A percentile compares a stretch with the other conserved stretches of the same genome.
Conservation (phyloP, 768 basidiomycete genomes). For the Hysterangium stoloniferum region DNA sequence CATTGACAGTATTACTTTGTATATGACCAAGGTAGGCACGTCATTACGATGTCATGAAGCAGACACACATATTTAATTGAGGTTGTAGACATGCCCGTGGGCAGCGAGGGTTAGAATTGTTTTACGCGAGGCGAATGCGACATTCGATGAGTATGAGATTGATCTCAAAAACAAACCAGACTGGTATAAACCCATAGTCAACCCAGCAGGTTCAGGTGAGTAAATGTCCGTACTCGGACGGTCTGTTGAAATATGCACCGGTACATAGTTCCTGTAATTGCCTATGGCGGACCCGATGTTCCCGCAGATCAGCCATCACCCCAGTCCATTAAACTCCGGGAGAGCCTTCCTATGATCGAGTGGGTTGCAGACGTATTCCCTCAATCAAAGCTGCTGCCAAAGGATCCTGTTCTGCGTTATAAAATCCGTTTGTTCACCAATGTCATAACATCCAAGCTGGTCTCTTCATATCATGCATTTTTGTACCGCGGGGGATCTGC, state of each 20-base stretch:
- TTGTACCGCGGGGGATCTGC: constrained; percentile 30
- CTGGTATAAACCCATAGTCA: constrained; percentile 60
- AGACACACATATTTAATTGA: neutral
- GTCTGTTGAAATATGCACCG: neutral
- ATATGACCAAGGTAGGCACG: constrained; percentile 37
- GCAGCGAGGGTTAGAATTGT: constrained; percentile 55
- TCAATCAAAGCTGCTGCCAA: constrained; percentile 40
- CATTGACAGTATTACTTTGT: constrained; percentile 42
- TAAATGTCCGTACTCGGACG: neutral
- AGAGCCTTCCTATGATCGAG: constrained; percentile 60
- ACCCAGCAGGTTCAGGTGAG: constrained; percentile 56
- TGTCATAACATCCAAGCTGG: constrained; percentile 38
- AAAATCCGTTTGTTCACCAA: constrained; percentile 59
- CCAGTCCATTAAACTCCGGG: constrained; percentile 52
- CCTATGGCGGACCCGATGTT: constrained; percentile 54
- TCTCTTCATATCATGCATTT: constrained; percentile 31
- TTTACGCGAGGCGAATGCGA: constrained; percentile 44
- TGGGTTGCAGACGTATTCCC: constrained; percentile 57
- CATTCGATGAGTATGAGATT: constrained; percentile 46
- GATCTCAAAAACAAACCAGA: constrained; percentile 59
- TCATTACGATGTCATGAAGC: neutral
- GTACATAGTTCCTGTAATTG: constrained; percentile 43
- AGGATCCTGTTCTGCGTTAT: constrained; percentile 49
- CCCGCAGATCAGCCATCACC: constrained; percentile 49
- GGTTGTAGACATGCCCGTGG: constrained; percentile 48